Evolutionary conservation across 1,139 yeast genomes (phyloP).

Genomic region (Sugiyamaella pinicola): DNA sequence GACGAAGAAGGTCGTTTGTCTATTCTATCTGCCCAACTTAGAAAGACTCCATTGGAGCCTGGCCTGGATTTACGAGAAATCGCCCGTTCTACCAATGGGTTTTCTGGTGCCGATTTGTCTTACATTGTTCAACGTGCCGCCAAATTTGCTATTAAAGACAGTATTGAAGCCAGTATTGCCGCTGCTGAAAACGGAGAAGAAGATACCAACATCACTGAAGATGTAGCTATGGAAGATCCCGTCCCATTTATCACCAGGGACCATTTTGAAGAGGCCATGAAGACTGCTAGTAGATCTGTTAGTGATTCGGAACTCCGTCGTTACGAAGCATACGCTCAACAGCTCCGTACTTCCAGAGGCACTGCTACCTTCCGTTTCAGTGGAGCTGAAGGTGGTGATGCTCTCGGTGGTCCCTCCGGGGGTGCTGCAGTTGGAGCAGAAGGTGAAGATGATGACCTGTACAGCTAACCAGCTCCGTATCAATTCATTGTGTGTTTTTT

Average conservation of each 20-base stretch:
- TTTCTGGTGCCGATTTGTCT: conserved; percentile 98
- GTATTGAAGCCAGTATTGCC: conserved; percentile 74
- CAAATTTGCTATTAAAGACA: conserved; percentile 96
- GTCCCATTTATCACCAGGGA: conserved; percentile 93
- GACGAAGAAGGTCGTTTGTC: conserved; percentile 93
- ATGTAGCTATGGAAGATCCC: conserved; percentile 75
- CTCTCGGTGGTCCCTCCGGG: conserved; percentile 40
- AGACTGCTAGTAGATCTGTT: conserved; percentile 96
- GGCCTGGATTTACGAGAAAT: conserved; percentile 86
- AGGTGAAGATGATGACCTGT: conserved; percentile 93
- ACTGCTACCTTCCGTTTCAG: conserved; percentile 51
- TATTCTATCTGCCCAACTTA: conserved; percentile 90
- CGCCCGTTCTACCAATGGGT: conserved; percentile 92
- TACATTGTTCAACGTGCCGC: conserved; percentile 98
- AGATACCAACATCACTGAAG: conserved; percentile 56
- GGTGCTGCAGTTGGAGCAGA: conserved; percentile 65
- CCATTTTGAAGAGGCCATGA: conserved; percentile 98
- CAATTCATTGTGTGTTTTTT: conserved; percentile 22
- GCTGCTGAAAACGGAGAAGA: conserved; percentile 52
- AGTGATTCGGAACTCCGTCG: conserved; percentile 97
- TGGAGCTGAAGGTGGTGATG: conserved; percentile 38
- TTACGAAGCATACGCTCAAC: conserved; percentile 98
- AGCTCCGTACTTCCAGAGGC: conserved; percentile 94
- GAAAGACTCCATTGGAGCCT: conserved; percentile 98
- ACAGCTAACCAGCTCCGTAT: no score